phyloP scores from a whole-genome alignment of 2,329 filamentous ascomycete species.

The Chrysoporthe cubensis region DNA sequence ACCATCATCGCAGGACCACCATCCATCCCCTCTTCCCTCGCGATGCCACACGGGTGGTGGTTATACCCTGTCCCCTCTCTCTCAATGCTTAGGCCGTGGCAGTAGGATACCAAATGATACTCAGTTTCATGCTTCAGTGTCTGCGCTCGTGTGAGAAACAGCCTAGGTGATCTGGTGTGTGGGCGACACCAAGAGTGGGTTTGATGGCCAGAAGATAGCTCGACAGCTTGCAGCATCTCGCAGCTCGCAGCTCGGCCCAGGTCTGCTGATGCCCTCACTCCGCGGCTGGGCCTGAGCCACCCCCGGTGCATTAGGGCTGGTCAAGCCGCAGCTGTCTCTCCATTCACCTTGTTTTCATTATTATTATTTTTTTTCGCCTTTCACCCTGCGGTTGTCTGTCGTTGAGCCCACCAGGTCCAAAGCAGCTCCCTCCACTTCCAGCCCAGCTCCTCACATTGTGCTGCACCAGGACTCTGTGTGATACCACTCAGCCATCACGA shows the following conservation, averaged over 20 bases:
- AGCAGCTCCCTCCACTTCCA: background rate
- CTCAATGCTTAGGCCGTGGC: background rate
- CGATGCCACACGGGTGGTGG: background rate
- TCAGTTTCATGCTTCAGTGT: background rate
- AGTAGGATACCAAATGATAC: background rate
- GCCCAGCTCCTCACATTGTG: background rate
- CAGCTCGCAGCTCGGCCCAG: too few species aligned
- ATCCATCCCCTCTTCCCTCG: background rate
- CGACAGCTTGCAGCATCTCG: too few species aligned
- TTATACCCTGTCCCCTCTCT: background rate
- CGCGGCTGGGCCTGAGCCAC: background rate
- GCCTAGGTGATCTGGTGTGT: too few species aligned
- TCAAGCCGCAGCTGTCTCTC: background rate
- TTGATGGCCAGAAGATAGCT: too few species aligned
- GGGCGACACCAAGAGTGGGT: background rate
- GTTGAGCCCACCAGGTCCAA: background rate
- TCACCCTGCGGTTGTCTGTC: background rate
- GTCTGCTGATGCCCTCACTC: background rate
- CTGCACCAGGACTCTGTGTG: background rate
- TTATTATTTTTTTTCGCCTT: background rate
- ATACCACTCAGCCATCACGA: background rate
- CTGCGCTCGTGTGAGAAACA: background rate
- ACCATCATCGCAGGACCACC: background rate
- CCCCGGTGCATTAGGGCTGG: background rate
- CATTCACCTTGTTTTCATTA: background rate